A percentile compares a stretch with the other conserved stretches of the same genome.
Conservation (phyloP, 2,329 filamentous ascomycete genomes). For the Fusarium anthophilum region DNA sequence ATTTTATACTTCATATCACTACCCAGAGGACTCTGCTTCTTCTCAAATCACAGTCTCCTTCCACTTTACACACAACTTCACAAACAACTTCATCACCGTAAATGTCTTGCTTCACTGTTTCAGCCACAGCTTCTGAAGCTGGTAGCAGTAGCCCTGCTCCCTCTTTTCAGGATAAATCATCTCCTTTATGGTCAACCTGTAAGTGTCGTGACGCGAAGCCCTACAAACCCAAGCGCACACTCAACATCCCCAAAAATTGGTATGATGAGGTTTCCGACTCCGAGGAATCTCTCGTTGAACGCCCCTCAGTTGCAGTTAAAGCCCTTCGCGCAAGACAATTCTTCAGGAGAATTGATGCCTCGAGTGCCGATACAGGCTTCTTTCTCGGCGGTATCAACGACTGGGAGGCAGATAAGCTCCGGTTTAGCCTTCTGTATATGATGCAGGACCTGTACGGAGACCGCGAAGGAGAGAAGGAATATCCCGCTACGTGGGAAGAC, state of each 20-base stretch:
- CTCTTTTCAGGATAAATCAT: not conserved
- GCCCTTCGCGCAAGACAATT: not conserved
- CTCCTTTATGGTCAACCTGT: not conserved
- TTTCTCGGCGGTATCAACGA: too few relatives aligned
- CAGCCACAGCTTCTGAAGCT: rapidly evolving
- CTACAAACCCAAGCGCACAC: too few relatives aligned
- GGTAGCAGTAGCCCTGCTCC: rapidly evolving
- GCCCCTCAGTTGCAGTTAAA: not conserved
- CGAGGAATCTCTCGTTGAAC: not conserved
- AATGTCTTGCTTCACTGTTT: not conserved
- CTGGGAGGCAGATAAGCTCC: not conserved
- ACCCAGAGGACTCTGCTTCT: not conserved
- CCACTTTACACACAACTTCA: too few relatives aligned
- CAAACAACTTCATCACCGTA: too few relatives aligned
- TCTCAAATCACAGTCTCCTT: not conserved
- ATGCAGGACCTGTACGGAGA: not conserved
- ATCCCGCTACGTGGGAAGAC: not conserved
- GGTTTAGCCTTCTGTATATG: not conserved
- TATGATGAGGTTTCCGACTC: not conserved
- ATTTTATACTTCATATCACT: rapidly evolving
- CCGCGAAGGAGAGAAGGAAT: not conserved
- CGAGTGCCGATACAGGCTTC: not conserved
- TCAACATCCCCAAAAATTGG: not conserved
- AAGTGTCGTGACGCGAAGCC: not conserved
- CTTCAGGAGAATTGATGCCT: not conserved